Evolutionary conservation across 179 eudicot genomes (phyloP).

Genomic region (Beta macrorhiza): DNA sequence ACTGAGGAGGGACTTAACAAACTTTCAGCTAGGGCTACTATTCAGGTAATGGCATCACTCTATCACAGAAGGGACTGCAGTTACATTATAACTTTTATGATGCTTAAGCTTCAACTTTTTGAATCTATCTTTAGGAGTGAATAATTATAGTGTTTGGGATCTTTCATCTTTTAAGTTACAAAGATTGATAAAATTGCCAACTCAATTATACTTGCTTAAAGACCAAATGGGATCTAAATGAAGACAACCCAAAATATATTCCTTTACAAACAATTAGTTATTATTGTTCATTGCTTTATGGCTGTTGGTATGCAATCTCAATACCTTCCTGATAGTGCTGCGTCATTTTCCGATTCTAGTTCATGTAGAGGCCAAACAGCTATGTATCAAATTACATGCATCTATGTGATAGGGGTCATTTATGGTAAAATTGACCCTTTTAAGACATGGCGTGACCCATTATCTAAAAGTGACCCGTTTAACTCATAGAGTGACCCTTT

Average conservation of each 20-base stretch:
- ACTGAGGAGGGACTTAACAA: conserved; percentile 93
- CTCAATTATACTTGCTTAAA: neutral
- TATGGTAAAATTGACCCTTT: too few species aligned
- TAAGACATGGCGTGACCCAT: too few species aligned
- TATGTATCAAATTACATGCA: neutral
- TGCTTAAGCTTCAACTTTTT: conserved; percentile 2
- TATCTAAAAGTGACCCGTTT: too few species aligned
- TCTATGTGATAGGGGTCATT: too few species aligned
- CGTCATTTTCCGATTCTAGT: neutral
- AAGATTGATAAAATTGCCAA: neutral
- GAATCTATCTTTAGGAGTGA: neutral
- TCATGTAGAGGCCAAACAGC: neutral
- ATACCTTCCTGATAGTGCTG: neutral
- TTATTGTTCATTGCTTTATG: neutral
- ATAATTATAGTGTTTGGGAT: conserved; percentile 1
- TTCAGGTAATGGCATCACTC: conserved; percentile 59
- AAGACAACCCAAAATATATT: neutral
- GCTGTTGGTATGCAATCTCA: neutral
- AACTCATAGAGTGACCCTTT: too few species aligned
- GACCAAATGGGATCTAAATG: neutral
- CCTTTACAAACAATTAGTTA: neutral
- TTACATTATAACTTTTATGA: neutral
- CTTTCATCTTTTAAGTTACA: too few species aligned
- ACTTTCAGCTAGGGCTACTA: conserved; percentile 86
- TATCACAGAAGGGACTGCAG: neutral